Percentiles rank a stretch among this genome's conserved stretches.
Evolutionary conservation across 345 rosid genomes (phyloP).

Genomic region (Heritiera fomes): DNA sequence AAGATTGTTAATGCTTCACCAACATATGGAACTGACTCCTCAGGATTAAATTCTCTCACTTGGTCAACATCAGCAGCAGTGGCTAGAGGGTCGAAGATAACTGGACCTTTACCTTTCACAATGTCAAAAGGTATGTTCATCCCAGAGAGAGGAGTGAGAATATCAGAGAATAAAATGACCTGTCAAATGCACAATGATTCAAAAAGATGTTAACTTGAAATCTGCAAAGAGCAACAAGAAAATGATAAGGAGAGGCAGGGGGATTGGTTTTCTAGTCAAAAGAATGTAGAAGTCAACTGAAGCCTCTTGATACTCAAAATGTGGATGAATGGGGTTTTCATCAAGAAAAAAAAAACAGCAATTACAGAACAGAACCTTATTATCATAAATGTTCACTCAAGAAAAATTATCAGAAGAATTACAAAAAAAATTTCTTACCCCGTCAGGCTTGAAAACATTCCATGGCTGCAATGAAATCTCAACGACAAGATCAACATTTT

Average conservation of each 20-base stretch:
- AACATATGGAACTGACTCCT: slow-evolving; percentile 86
- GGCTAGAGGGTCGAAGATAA: slow-evolving; percentile 72
- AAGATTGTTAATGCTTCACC: slow-evolving; percentile 86
- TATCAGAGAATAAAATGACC: slow-evolving; percentile 95
- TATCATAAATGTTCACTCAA: background rate
- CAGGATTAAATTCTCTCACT: slow-evolving; percentile 80
- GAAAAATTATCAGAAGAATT: background rate
- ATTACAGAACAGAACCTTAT: background rate
- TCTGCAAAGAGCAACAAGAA: background rate
- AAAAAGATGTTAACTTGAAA: slow-evolving; percentile 10
- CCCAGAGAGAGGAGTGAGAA: slow-evolving; percentile 93
- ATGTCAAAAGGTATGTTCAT: slow-evolving; percentile 98
- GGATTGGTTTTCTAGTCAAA: background rate
- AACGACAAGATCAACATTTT: slow-evolving; percentile 91
- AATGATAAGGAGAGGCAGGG: background rate
- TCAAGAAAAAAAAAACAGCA: background rate
- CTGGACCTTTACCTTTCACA: slow-evolving; percentile 90
- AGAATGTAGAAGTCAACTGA: background rate
- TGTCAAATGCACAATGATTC: slow-evolving; percentile 28
- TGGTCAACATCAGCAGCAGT: slow-evolving; percentile 62
- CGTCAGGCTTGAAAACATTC: slow-evolving; percentile 90
- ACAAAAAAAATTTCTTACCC: slow-evolving; percentile 50
- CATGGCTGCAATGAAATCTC: slow-evolving; percentile 95
- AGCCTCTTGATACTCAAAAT: background rate
- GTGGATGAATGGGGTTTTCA: background rate